A percentile compares a stretch with the other conserved stretches of the same genome.
Conservation (phyloP, 208 protist genomes). For the Crithidia fasciculata region DNA sequence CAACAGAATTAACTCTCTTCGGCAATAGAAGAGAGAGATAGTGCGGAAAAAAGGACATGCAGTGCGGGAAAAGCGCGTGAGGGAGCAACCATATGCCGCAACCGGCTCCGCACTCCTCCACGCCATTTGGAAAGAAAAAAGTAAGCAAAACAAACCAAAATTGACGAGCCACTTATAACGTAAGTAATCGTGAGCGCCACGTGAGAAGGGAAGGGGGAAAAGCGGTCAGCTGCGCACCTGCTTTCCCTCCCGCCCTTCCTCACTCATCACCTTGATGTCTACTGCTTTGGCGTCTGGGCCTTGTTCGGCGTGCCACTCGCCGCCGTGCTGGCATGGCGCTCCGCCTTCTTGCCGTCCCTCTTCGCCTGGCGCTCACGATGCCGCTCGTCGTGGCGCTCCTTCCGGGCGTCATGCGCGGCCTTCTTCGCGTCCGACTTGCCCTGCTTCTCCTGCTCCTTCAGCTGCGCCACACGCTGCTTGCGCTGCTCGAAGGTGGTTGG, state of each 20-base stretch:
- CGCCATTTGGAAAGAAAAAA: constrained; percentile 10
- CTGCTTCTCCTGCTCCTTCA: constrained; percentile 42
- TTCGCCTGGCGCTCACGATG: constrained; percentile 11
- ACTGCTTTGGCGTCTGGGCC: neutral
- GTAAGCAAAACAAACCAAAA: constrained; percentile 2
- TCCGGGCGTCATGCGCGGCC: constrained; percentile 33
- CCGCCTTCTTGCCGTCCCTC: constrained; percentile 9
- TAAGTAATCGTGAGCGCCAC: no score
- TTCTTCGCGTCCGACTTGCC: constrained; percentile 30
- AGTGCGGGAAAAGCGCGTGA: no score
- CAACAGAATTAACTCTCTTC: no score
- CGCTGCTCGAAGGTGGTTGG: constrained; percentile 42
- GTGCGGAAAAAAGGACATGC: no score
- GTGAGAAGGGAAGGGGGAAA: no score
- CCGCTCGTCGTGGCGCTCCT: constrained; percentile 14
- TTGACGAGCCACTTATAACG: neutral
- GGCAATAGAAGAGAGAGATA: no score
- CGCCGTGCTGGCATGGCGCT: constrained; percentile 2
- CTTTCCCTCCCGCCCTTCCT: no score
- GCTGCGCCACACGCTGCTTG: constrained; percentile 40
- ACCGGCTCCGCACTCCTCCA: no score
- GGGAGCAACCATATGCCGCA: no score
- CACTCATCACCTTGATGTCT: neutral
- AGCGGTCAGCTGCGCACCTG: no score
- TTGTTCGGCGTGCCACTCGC: constrained; percentile 5